These are phyloP conservation scores for Sistotremastrum suecicum DNA, from an alignment of 768 basidiomycete genomes.

Conservation along the genomic window DNA sequence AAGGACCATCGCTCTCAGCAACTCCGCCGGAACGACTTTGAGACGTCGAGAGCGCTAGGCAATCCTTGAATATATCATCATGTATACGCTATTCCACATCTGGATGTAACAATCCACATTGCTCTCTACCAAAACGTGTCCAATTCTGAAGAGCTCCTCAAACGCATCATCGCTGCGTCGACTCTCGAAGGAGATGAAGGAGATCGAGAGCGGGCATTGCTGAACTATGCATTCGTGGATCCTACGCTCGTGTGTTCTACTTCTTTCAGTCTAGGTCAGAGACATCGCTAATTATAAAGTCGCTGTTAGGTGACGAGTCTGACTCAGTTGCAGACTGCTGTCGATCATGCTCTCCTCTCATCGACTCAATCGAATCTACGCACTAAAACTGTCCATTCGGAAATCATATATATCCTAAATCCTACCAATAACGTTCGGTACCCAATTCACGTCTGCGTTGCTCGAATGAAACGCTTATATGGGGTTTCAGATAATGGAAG, in stretches of 20 bases:
- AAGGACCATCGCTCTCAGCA: too few relatives aligned
- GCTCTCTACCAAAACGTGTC: conserved; percentile 54
- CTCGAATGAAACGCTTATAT: not conserved
- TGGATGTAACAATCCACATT: conserved; percentile 23
- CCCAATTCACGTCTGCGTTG: too few relatives aligned
- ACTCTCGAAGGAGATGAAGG: conserved; percentile 43
- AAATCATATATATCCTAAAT: conserved; percentile 77
- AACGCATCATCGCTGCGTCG: conserved; percentile 59
- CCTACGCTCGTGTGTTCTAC: conserved; percentile 53
- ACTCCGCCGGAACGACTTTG: too few relatives aligned
- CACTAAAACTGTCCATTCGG: conserved; percentile 83
- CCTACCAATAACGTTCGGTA: conserved; percentile 68
- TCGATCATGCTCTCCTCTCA: conserved; percentile 69
- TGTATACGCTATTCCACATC: too few relatives aligned
- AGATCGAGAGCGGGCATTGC: conserved; percentile 50
- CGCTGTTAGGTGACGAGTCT: conserved; percentile 58
- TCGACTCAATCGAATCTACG: conserved; percentile 42
- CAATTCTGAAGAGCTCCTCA: conserved; percentile 47
- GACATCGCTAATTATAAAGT: too few relatives aligned
- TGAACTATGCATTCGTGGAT: conserved; percentile 88
- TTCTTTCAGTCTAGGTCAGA: not conserved
- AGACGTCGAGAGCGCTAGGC: too few relatives aligned
- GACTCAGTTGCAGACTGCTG: conserved; percentile 70
- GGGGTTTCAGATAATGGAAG: conserved; percentile 63
- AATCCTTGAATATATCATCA: too few relatives aligned